Evolutionary conservation across 768 basidiomycete species (phyloP).

Genomic region (Amyloporia xantha): DNA sequence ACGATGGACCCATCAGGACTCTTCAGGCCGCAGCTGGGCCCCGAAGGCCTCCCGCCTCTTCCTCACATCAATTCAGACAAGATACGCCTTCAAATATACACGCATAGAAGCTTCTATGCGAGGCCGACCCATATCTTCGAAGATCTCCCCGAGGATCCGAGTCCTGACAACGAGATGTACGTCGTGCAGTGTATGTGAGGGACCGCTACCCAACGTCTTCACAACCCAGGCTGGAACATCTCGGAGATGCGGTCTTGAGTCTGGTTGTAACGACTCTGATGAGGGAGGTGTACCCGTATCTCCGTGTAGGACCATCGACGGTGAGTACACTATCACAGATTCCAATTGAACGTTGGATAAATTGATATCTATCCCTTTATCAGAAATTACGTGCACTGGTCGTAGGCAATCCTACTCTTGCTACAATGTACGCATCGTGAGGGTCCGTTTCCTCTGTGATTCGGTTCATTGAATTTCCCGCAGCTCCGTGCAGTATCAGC

Average conservation of each 20-base stretch:
- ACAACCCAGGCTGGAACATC: constrained; percentile 58
- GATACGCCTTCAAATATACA: constrained; percentile 56
- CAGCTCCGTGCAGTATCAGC: constrained; percentile 58
- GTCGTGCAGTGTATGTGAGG: no score
- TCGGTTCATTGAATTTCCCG: background rate
- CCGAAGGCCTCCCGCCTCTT: constrained; percentile 43
- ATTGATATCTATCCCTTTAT: background rate
- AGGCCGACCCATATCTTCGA: constrained; percentile 74
- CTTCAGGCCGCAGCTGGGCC: constrained; percentile 29
- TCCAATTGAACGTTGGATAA: no score
- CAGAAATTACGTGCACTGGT: constrained; percentile 77
- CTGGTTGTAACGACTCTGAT: constrained; percentile 61
- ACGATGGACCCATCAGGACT: background rate
- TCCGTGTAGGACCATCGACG: constrained; percentile 74
- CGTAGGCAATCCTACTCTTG: constrained; percentile 69
- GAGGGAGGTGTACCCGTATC: constrained; percentile 54
- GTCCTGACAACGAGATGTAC: constrained; percentile 80
- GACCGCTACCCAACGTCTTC: no score
- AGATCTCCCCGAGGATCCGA: constrained; percentile 62
- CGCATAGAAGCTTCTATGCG: constrained; percentile 65
- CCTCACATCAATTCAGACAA: constrained; percentile 44
- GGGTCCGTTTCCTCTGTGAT: no score
- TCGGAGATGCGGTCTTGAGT: constrained; percentile 70
- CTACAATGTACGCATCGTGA: constrained; percentile 51
- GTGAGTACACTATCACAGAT: no score